Evolutionary conservation across 306 rosid genomes (phyloP).

Genomic region (Sophora flavescens): DNA sequence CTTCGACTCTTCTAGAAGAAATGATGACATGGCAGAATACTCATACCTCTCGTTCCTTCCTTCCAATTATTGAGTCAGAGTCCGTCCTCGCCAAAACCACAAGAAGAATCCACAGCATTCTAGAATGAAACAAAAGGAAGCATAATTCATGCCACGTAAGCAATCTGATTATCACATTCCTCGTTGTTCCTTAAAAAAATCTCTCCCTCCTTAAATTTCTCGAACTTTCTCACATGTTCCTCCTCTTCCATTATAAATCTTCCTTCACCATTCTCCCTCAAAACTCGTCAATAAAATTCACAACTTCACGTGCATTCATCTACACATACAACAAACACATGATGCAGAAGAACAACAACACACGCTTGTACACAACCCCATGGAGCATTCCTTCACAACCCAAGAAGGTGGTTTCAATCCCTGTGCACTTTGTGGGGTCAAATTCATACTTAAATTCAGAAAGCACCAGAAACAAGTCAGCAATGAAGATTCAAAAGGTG

Average conservation of each 20-base stretch:
- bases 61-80: background rate
- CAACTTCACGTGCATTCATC: background rate
- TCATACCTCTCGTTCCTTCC: background rate
- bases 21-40: background rate
- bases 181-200: background rate
- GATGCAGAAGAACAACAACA: conserved; percentile 39
- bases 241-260: conserved; percentile 17
- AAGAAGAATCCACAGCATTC: conserved; percentile 49
- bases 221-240: conserved; percentile 46
- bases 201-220: conserved; percentile 48
- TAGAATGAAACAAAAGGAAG: background rate
- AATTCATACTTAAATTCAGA: background rate
- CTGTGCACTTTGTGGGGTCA: conserved; percentile 59
- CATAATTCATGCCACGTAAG: conserved; percentile 19
- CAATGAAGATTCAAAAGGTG: conserved; percentile 66
- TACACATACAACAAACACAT: background rate
- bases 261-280: background rate
- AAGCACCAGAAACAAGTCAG: conserved; percentile 44
- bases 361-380: conserved; percentile 38
- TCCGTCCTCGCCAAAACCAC: background rate
- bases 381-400: conserved; percentile 41
- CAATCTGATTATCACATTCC: background rate
- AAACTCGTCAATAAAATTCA: background rate
- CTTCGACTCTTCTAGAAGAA: too few relatives aligned
- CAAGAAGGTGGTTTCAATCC: conserved; percentile 69